These are phyloP conservation scores for Colletotrichum filicis DNA, from an alignment of 2,329 filamentous ascomycete genomes.

Conservation along the genomic window DNA sequence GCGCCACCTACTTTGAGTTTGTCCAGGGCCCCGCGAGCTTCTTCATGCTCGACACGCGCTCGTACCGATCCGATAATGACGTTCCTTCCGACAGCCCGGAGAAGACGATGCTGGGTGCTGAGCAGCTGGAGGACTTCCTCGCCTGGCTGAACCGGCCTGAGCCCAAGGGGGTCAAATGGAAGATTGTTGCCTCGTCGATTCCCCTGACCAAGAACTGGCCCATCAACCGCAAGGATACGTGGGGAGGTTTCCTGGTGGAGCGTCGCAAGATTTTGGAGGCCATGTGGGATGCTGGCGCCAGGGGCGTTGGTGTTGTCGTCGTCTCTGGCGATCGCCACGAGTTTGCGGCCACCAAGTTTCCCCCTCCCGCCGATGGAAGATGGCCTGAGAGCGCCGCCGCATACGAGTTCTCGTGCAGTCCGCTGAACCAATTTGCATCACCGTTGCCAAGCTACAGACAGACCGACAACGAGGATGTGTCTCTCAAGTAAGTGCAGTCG, in stretches of 20 bases:
- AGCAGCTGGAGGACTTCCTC: conserved; percentile 84
- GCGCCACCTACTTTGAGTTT: conserved; percentile 89
- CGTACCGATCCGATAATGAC: conserved; percentile 79
- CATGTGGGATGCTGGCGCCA: conserved; percentile 88
- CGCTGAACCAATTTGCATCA: conserved; percentile 93
- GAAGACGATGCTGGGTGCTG: conserved; percentile 88
- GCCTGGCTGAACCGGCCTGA: conserved; percentile 79
- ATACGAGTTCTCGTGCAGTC: conserved; percentile 92
- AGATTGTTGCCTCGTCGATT: conserved; percentile 89
- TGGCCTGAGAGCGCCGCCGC: conserved; percentile 75
- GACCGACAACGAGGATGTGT: conserved; percentile 82
- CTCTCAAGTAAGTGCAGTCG: conserved; percentile 76
- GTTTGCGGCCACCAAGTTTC: conserved; percentile 89
- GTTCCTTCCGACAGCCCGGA: conserved; percentile 68
- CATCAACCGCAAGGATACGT: conserved; percentile 88
- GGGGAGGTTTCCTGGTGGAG: conserved; percentile 91
- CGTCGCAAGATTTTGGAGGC: conserved; percentile 83
- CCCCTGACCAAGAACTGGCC: conserved; percentile 99
- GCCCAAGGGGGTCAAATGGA: conserved; percentile 86
- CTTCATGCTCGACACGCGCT: conserved; percentile 93
- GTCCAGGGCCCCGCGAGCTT: conserved; percentile 90
- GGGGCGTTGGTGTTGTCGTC: conserved; percentile 81
- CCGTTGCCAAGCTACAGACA: conserved; percentile 87
- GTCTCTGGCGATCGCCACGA: conserved; percentile 96
- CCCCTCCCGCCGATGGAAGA: conserved; percentile 66